Evolutionary conservation across 805 yeast species (phyloP), one percentile per base, ranked within the genome.

Genomic region (Cyberlindnera petersonii): DNA sequence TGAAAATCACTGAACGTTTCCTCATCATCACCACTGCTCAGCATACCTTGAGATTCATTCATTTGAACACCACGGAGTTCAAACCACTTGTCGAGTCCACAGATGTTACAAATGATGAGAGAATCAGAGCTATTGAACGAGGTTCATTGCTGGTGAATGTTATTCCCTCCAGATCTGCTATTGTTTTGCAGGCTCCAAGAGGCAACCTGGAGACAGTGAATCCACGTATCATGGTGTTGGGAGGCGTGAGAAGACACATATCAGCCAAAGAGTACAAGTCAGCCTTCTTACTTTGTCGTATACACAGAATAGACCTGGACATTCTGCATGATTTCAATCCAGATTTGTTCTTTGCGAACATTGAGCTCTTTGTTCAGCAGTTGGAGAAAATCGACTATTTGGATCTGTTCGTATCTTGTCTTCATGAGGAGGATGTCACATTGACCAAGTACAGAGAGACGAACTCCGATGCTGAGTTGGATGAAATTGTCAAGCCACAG

Each of bases 131-230:
- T 42, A 81, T 93, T 38, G 99, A 93, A 63, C 73, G 96, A 48
- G 98, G 98, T 1, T 87, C 97, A 0, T 52, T 84, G n/a, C 62
- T 93, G 33, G 86, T 91, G 0, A 69, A 88, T 27, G 77, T 77
- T 2, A 82, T 88, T 53, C 96, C 97, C 1, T 77, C 91, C 0
- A 82, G 77, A 39, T 79, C 88, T 40, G 74, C 89, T 1, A 88
- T 94, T 15, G 79, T 86, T 4, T 68, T 93, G 37, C 96, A 93
- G 60, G 96, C 96, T 5, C 95, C 95, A 43, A 75, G 99, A 59
- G 99, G 99, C 45, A 93, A 93, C 55, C 66, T 93, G 49, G 99
- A 93, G 61, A 88, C 98, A 0, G 84, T 93, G 15, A 81, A 78
- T 54, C 98, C 99, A 11, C 74, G 98, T 59, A 84, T 93, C 32